Conservation (phyloP, 179 eudicot genomes). For the Corrigiola litoralis region DNA sequence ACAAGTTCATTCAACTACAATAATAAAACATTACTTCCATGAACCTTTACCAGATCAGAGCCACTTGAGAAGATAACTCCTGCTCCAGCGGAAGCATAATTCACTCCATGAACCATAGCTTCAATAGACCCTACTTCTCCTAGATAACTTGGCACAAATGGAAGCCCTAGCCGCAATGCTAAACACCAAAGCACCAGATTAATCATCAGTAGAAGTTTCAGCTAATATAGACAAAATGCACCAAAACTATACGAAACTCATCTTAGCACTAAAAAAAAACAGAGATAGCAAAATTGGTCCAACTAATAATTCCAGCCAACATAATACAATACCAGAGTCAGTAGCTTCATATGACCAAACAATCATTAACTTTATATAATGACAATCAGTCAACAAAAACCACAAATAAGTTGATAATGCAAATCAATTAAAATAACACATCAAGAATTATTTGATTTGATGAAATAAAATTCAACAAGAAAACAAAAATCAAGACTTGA, state of each 20-base stretch:
- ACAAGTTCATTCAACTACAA: too few relatives aligned
- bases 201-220: background rate
- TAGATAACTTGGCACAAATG: slow-evolving; percentile 68
- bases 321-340: too few relatives aligned
- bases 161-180: slow-evolving; percentile 42
- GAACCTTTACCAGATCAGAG: slow-evolving; percentile 76
- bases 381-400: background rate
- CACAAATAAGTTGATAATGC: too few relatives aligned
- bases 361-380: background rate
- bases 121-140: slow-evolving; percentile 54
- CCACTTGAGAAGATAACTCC: slow-evolving; percentile 84
- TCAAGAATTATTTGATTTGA: too few relatives aligned
- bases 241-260: too few relatives aligned
- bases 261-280: background rate
- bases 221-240: too few relatives aligned
- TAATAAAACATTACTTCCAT: too few relatives aligned
- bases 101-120: slow-evolving; percentile 73
- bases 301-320: too few relatives aligned
- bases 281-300: too few relatives aligned
- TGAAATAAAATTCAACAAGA: too few relatives aligned
- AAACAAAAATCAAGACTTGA: background rate
- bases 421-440: too few relatives aligned
- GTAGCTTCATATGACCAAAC: too few relatives aligned
- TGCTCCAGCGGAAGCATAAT: slow-evolving; percentile 93
- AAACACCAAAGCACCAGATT: slow-evolving; percentile 2